Conservation (phyloP, 177 flowering plant species). For the Vitis hybrid region DNA sequence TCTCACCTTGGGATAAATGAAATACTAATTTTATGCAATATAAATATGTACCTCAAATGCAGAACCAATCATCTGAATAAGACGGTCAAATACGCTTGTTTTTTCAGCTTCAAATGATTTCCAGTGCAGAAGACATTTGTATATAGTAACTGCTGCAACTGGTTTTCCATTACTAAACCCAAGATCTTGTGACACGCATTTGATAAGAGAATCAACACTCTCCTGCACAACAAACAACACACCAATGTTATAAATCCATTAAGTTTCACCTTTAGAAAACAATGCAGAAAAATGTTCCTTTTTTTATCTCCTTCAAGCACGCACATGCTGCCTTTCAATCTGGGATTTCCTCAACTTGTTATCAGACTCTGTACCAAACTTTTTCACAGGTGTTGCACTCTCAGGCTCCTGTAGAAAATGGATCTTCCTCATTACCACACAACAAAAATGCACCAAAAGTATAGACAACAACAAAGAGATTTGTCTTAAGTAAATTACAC, state of each 20-base stretch:
- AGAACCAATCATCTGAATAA: slow-evolving; percentile 86
- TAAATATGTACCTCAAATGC: slow-evolving; percentile 65
- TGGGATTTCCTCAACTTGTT: slow-evolving; percentile 54
- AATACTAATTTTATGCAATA: no score
- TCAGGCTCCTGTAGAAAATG: slow-evolving; percentile 49
- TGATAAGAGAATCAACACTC: slow-evolving; percentile 64
- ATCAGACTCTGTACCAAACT: slow-evolving; percentile 38
- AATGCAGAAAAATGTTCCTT: background rate
- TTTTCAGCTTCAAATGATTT: slow-evolving; percentile 90
- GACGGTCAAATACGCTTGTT: slow-evolving; percentile 93
- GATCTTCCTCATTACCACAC: background rate
- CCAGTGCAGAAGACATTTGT: slow-evolving; percentile 93
- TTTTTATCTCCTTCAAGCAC: slow-evolving; percentile 17
- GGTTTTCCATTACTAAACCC: slow-evolving; percentile 93
- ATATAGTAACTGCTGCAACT: slow-evolving; percentile 87
- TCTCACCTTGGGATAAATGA: no score
- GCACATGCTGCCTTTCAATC: slow-evolving; percentile 78
- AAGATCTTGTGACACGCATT: slow-evolving; percentile 60
- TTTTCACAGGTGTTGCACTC: slow-evolving; percentile 39
- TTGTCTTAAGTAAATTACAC: slow-evolving; percentile 4
- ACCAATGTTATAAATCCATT: background rate
- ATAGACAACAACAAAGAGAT: background rate
- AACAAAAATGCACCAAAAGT: slow-evolving; percentile 4
- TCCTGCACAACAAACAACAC: slow-evolving; percentile 54
- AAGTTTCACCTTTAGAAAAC: background rate